Base-by-base conservation (phyloP, 2,329 filamentous ascomycete genomes). In the Aspergillus neotritici region DNA sequence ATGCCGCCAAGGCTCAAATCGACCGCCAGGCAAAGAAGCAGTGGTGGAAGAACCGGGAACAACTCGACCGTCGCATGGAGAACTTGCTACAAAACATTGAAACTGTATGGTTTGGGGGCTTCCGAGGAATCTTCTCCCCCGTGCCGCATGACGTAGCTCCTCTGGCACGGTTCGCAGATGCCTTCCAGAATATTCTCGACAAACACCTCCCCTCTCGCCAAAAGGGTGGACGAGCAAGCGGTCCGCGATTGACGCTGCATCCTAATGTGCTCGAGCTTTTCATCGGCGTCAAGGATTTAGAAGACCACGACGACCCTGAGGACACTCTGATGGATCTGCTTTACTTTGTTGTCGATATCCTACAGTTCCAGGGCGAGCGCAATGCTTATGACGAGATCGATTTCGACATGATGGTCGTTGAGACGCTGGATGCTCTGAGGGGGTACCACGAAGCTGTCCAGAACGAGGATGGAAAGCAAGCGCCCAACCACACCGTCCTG, bases 321-420 rank as follows among this genome's bases (percentile, higher is more conserved):
- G 91, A 97, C 57, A 81, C 84, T 0, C 71, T 98, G n/a, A 88
- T 84, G 53, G 93, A 98, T 62, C 72, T 98, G 21, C 77, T 98
- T 3, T 97, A 96, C 68, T 97, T 97, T 61, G 86, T 97, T 1
- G 84, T 98, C 5, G 93, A 98, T 57, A 90, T 97, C 40, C 74
- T 98, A 3, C 93, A 97, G 62, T 97, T 98, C 65, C 87, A 95
- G 55, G 93, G 93, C 12, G 94, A 98, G 68, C 80, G 83, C 37
- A 98, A 97, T 61, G 93, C 94, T 0, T 96, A 96, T 66, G 93
- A 98, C 56, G 93, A 98, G 68, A 87, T 98, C 50, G 91, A 97
- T 65, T 94, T 97, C 60, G 93, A 98, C 54, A 71, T 76, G 53
- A 94, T 98, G 80, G 82, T 90, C 4, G 77, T 97, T 31, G 89